Conservation (phyloP, 2,329 filamentous ascomycete genomes). For the Penicillium janthinellum region DNA sequence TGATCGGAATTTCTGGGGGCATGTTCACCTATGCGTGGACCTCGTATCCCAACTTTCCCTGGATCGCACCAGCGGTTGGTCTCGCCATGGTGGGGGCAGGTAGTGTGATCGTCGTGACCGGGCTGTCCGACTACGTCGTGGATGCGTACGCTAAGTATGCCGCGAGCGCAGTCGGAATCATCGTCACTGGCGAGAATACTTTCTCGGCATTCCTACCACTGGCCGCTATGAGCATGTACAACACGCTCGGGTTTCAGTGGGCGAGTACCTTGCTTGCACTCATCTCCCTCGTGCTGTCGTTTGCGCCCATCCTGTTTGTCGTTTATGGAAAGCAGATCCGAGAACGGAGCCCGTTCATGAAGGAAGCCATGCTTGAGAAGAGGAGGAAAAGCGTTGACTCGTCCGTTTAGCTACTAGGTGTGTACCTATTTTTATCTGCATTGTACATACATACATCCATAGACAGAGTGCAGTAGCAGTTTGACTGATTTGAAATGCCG, state of each 20-base stretch:
- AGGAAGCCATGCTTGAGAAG: slow-evolving; percentile 29
- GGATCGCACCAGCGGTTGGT: slow-evolving; percentile 39
- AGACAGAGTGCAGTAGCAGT: background rate
- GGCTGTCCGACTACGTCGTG: slow-evolving; percentile 52
- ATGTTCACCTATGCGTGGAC: slow-evolving; percentile 44
- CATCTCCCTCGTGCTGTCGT: slow-evolving; percentile 37
- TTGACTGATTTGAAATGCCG: background rate
- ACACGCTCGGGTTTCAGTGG: slow-evolving; percentile 44
- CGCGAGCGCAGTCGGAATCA: slow-evolving; percentile 49
- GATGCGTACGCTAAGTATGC: slow-evolving; percentile 54
- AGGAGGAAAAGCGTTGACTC: slow-evolving; percentile 25
- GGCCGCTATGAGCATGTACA: slow-evolving; percentile 44
- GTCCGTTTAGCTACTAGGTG: slow-evolving; percentile 8
- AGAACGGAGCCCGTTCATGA: slow-evolving; percentile 29
- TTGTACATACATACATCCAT: background rate
- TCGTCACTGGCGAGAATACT: slow-evolving; percentile 48
- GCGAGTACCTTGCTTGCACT: slow-evolving; percentile 46
- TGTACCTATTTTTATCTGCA: background rate
- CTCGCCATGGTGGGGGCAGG: slow-evolving; percentile 44
- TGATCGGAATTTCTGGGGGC: slow-evolving; percentile 39
- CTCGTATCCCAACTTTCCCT: slow-evolving; percentile 33
- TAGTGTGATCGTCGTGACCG: slow-evolving; percentile 48
- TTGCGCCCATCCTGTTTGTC: slow-evolving; percentile 43
- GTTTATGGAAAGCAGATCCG: slow-evolving; percentile 43
- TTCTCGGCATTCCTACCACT: slow-evolving; percentile 49